Conservation (phyloP, 768 basidiomycete species). For the Russula foetens region DNA sequence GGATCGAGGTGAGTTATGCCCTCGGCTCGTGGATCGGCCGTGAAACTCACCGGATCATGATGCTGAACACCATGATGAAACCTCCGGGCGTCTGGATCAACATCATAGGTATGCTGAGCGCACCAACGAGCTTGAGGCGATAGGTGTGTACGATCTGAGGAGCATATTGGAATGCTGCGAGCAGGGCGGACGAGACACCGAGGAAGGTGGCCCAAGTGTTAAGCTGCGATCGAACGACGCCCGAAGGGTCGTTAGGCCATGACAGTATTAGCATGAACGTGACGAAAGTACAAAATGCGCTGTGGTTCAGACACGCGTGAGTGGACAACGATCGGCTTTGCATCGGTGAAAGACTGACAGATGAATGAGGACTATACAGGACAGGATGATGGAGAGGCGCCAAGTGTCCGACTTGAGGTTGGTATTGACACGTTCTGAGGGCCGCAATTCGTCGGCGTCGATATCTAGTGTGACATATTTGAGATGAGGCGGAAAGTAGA, state of each 20-base stretch:
- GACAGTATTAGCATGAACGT: constrained; percentile 55
- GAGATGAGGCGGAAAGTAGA: constrained; percentile 82
- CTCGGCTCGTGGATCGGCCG: background rate
- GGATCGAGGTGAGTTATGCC: background rate
- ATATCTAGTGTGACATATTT: constrained; percentile 52
- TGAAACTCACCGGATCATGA: constrained; percentile 51
- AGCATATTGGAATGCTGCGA: constrained; percentile 80
- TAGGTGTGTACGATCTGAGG: constrained; percentile 85
- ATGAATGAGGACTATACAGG: constrained; percentile 63
- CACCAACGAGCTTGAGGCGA: constrained; percentile 72
- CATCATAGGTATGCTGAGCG: constrained; percentile 95
- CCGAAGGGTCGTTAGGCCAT: constrained; percentile 31
- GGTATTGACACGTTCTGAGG: constrained; percentile 38
- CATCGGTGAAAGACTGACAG: constrained; percentile 45
- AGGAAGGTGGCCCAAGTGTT: constrained; percentile 77
- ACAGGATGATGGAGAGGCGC: constrained; percentile 67
- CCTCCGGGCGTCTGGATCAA: constrained; percentile 88
- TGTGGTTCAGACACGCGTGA: constrained; percentile 24
- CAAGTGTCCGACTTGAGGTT: constrained; percentile 57
- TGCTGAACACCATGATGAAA: constrained; percentile 76
- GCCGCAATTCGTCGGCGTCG: constrained; percentile 36
- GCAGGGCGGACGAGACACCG: constrained; percentile 68
- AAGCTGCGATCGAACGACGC: constrained; percentile 31
- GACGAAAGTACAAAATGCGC: constrained; percentile 47
- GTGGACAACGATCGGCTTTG: background rate